phyloP scores from a whole-genome alignment of 495 filamentous ascomycete genomes.

The Darksidea phi region DNA sequence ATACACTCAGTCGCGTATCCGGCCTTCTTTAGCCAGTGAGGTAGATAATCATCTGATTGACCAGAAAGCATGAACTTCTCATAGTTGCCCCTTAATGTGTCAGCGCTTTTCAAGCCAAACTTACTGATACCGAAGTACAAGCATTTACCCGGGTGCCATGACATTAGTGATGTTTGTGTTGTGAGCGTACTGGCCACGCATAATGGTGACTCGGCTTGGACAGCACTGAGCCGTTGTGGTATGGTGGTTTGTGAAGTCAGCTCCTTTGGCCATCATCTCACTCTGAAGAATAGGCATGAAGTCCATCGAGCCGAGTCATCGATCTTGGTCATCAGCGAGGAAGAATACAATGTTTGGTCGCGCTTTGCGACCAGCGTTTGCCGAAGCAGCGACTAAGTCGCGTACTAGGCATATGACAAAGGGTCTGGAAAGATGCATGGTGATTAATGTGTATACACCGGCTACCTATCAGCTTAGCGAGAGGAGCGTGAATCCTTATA shows the following conservation, averaged over 20 bases:
- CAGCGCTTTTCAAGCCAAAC: constrained; percentile 3
- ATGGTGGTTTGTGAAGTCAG: constrained; percentile 58
- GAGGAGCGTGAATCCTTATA: no score
- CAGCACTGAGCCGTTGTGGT: constrained; percentile 65
- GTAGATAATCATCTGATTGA: no score
- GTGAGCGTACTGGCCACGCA: constrained; percentile 23
- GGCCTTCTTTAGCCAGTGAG: not conserved
- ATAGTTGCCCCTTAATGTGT: not conserved
- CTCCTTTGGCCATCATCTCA: constrained; percentile 47
- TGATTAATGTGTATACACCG: no score
- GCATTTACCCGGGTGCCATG: not conserved
- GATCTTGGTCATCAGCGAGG: constrained; percentile 66
- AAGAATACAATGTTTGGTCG: constrained; percentile 63
- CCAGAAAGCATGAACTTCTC: no score
- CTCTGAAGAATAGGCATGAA: constrained; percentile 49
- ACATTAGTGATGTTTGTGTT: constrained; percentile 5
- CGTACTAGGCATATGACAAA: no score
- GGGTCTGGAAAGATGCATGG: no score
- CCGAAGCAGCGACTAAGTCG: no score
- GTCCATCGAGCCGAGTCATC: constrained; percentile 58
- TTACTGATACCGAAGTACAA: not conserved
- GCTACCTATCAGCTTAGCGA: no score
- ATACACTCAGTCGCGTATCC: constrained; percentile 15
- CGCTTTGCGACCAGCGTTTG: no score
- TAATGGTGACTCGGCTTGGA: constrained; percentile 61